Evolutionary conservation across 1,284 basidiomycete genomes (phyloP), one percentile per base, ranked within the genome.

Genomic region (Fomitopsis betulina): DNA sequence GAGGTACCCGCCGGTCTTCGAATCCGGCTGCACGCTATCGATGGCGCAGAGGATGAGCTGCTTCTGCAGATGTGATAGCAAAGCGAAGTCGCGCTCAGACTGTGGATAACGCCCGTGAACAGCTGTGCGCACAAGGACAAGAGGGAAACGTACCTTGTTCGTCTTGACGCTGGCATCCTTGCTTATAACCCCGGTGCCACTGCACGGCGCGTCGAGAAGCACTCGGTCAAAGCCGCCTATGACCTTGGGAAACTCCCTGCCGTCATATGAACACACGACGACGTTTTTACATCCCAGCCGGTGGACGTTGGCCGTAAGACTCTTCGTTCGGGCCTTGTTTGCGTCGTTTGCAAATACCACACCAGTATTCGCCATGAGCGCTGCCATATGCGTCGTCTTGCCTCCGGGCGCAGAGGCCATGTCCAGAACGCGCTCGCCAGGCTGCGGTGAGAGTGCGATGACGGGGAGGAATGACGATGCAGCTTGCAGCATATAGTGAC

Each of bases 401-500:
- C 97, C 97, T 35, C 97, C 97, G 0, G 97, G 97, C 0, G 97
- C 96, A 53, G 94, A 96, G 2, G 96, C 96, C 97, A 99, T 99
- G 72, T 99, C 97, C 59, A 99, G 83, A 5, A 98, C 87, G 27
- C 96, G 90, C 73, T 99, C 97, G 63, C 93, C 85, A 1, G 95
- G 94, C 69, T 96, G 92, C 17, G 97, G 97, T 21, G 86, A 81
- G 39, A 99, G 87, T 1, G 97, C 94, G 65, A 99, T 96, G 66
- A 98, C 96, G 45, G 97, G 97, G n/a, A 99, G 82, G 83, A 99
- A 98, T 0, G 96, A 98, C 6, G 95, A 97, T 4, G 97, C 97
- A 4, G 97, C 94, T 78, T 99, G 97, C 19, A 99, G 90, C 93
- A 99, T 99, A 78, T 99, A 99, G 72, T 99, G 96, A 2, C 97